Conservation (phyloP, 495 filamentous ascomycete genomes). For the Aspergillus panamensis region DNA sequence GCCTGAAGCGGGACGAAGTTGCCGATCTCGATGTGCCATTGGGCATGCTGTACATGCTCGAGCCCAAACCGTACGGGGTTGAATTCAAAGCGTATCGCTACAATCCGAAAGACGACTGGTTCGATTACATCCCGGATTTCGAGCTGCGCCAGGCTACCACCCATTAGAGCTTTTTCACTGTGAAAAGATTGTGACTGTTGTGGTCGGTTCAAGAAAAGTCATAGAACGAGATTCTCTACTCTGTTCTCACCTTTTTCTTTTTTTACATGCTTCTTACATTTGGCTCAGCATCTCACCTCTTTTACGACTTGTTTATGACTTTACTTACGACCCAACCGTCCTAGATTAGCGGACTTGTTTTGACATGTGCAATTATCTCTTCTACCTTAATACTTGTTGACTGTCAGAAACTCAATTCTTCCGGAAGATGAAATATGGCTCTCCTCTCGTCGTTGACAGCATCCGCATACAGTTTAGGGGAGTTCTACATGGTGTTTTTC, state of each 20-base stretch:
- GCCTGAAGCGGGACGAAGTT: constrained; percentile 82
- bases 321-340: not conserved
- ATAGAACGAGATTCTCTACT: constrained; percentile 2
- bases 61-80: constrained; percentile 96
- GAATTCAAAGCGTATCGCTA: constrained; percentile 94
- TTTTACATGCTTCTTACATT: constrained; percentile 3
- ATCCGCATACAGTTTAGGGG: too few species aligned
- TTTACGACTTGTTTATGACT: constrained; percentile 4
- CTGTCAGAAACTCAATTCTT: not conserved
- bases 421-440: not conserved
- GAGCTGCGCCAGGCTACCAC: constrained; percentile 55
- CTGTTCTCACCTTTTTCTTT: constrained; percentile 7
- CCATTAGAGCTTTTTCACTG: constrained; percentile 6
- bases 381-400: constrained; percentile 1
- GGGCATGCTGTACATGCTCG: constrained; percentile 86
- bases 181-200: not conserved
- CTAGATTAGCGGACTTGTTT: not conserved
- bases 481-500: not conserved
- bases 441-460: not conserved
- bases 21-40: constrained; percentile 89
- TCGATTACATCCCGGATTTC: constrained; percentile 76
- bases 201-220: not conserved
- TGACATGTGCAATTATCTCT: not conserved
- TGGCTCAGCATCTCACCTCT: not conserved
- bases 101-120: constrained; percentile 70